Evolutionary conservation across 345 rosid genomes (phyloP).

Genomic region (Gossypium thurberi): DNA sequence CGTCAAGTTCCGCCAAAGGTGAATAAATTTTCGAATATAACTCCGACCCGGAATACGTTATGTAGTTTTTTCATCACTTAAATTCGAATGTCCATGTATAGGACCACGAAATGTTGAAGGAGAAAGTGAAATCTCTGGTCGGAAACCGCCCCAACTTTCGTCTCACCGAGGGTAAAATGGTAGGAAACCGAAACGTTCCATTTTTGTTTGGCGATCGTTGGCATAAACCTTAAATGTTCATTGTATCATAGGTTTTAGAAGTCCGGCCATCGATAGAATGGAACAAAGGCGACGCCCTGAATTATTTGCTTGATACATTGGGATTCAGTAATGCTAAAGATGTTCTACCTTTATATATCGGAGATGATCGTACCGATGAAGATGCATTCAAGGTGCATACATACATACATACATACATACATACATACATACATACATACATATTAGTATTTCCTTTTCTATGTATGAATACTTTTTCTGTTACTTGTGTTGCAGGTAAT

Average conservation of each 20-base stretch:
- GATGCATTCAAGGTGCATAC: slow-evolving; percentile 52
- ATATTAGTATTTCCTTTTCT: neutral
- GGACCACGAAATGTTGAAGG: slow-evolving; percentile 26
- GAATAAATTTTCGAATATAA: neutral
- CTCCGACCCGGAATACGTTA: neutral
- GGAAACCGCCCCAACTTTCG: slow-evolving; percentile 28
- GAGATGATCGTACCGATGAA: slow-evolving; percentile 59
- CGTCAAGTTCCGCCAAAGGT: slow-evolving; percentile 27
- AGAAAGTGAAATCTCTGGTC: slow-evolving; percentile 35
- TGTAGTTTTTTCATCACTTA: neutral
- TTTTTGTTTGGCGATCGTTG: no score
- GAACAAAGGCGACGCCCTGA: slow-evolving; percentile 56
- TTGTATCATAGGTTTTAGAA: slow-evolving; percentile 37
- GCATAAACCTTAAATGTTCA: no score
- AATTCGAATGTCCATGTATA: neutral
- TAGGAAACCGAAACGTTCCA: neutral
- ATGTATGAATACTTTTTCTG: neutral
- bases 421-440: no score
- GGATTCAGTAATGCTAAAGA: slow-evolving; percentile 34
- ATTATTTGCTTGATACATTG: slow-evolving; percentile 38
- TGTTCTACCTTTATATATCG: slow-evolving; percentile 47
- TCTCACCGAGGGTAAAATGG: slow-evolving; percentile 45
- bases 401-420: no score
- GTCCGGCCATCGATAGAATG: slow-evolving; percentile 51
- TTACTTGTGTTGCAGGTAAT: slow-evolving; percentile 29